phyloP scores from a whole-genome alignment of 768 basidiomycete genomes.

The Russula foetens region DNA sequence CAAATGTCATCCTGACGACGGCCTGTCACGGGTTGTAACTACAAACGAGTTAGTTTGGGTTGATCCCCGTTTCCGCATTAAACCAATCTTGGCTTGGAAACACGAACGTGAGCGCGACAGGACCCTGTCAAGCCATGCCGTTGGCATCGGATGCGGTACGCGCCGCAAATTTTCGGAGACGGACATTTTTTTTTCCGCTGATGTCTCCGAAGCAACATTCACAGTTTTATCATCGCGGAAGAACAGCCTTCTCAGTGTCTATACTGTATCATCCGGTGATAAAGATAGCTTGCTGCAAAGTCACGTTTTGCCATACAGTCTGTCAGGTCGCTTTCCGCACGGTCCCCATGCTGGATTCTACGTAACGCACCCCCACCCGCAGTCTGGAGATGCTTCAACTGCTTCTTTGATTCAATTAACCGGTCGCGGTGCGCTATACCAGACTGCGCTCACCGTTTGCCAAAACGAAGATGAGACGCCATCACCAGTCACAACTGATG shows the following conservation, averaged over 20 bases:
- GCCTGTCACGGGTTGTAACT: conserved; percentile 46
- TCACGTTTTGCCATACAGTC: conserved; percentile 36
- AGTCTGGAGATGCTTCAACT: conserved; percentile 5
- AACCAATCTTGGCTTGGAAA: conserved; percentile 51
- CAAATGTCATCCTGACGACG: conserved; percentile 35
- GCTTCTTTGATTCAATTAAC: conserved; percentile 14
- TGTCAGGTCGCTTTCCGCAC: conserved; percentile 30
- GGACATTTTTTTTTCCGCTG: neutral
- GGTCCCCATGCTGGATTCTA: conserved; percentile 28
- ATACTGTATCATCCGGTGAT: conserved; percentile 47
- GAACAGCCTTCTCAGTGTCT: conserved; percentile 52
- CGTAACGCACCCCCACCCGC: conserved; percentile 26
- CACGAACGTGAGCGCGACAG: conserved; percentile 58
- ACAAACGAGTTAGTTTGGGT: conserved; percentile 64
- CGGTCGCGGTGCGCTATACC: conserved; percentile 12
- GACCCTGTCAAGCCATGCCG: conserved; percentile 39
- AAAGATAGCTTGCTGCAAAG: conserved; percentile 37
- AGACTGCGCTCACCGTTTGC: neutral
- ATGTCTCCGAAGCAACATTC: conserved; percentile 32
- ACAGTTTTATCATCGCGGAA: conserved; percentile 54
- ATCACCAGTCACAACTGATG: neutral
- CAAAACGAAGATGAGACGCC: neutral
- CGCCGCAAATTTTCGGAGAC: neutral
- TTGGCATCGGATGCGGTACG: conserved; percentile 30
- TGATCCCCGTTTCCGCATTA: conserved; percentile 49